Percentiles rank a stretch among this genome's conserved stretches.
These are phyloP conservation scores for Artemisia argyi DNA, from an alignment of 129 eudicot genomes.

Conservation along the genomic window DNA sequence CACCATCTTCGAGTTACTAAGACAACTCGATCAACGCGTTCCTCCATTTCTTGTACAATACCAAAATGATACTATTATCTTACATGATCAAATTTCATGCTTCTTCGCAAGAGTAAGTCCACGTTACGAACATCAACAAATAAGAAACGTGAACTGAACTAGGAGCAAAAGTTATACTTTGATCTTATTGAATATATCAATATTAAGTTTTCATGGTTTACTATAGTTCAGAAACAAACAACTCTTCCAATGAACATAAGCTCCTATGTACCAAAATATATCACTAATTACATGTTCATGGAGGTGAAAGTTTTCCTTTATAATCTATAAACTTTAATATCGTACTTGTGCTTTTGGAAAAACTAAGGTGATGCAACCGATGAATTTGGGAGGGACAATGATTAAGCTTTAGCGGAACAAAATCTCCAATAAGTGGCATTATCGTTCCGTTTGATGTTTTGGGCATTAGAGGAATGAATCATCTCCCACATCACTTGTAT, in stretches of 20 bases:
- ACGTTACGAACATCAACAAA: not conserved
- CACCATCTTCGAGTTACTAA: no score
- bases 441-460: constrained; percentile 14
- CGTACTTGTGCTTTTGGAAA: not conserved
- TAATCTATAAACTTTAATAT: constrained; percentile 3
- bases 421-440: constrained; percentile 28
- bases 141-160: not conserved
- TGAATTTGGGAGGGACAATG: constrained; percentile 2
- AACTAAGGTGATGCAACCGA: not conserved
- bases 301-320: not conserved
- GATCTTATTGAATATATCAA: not conserved
- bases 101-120: not conserved
- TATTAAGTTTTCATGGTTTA: not conserved
- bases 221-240: not conserved
- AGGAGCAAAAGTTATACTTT: not conserved
- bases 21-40: not conserved
- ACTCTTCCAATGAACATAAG: not conserved
- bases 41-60: not conserved
- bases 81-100: not conserved
- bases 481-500: constrained; percentile 93
- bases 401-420: constrained; percentile 35
- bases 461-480: constrained; percentile 52
- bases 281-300: constrained; percentile 21
- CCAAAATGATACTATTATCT: not conserved
- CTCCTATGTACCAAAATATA: constrained; percentile 8